A percentile compares a stretch with the other conserved stretches of the same genome.
Conservation (phyloP, 176 grass and related monocot genomes). For the Oryza coarctata region DNA sequence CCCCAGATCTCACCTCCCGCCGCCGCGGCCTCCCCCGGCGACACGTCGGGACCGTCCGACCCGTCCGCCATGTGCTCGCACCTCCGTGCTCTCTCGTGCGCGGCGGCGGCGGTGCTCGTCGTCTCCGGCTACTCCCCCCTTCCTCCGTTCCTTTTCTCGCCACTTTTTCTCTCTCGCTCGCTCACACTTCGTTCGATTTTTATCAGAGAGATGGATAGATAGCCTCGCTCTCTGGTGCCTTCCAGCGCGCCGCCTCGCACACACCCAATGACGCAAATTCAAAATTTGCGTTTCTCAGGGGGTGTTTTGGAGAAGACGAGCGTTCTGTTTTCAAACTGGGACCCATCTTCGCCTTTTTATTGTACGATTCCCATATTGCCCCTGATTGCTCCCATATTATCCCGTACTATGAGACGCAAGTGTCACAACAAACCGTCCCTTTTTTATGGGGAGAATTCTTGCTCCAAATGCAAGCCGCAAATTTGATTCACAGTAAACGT, state of each 20-base stretch:
- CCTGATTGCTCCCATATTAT: neutral
- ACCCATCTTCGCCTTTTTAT: neutral
- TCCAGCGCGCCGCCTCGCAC: neutral
- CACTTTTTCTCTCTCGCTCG: neutral
- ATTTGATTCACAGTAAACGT: neutral
- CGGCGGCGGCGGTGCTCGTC: neutral
- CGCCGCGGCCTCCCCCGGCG: conserved; percentile 21
- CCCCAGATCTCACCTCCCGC: conserved; percentile 81
- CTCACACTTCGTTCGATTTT: conserved; percentile 23
- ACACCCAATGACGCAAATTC: neutral
- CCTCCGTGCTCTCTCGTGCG: neutral
- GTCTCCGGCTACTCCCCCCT: conserved; percentile 9
- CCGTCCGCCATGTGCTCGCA: conserved; percentile 32
- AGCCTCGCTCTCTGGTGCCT: neutral
- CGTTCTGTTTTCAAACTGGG: conserved; percentile 9
- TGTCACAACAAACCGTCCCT: neutral
- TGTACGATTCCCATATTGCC: neutral
- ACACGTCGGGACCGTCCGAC: conserved; percentile 37
- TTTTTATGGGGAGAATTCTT: neutral
- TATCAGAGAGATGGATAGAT: neutral
- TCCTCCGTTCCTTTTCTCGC: neutral
- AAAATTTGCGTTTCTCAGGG: neutral
- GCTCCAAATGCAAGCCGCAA: too few species aligned
- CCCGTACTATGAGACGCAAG: neutral
- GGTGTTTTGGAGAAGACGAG: neutral